Percentiles rank a stretch among this genome's conserved stretches.
Conservation (phyloP, 371 early-diverging fungal genomes). For the Mortierella sp. region DNA sequence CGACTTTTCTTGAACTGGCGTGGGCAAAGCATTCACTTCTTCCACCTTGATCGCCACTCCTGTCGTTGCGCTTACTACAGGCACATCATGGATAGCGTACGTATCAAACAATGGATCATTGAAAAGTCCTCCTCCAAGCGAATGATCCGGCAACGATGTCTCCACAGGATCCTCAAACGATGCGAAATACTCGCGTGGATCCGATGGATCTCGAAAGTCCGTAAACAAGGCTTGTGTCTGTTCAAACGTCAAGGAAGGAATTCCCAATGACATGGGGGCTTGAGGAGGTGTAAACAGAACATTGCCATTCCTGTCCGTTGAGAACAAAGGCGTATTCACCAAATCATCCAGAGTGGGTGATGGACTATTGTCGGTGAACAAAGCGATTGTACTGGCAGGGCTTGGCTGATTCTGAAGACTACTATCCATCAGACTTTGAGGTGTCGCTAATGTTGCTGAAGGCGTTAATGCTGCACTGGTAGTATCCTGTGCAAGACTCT, state of each 20-base stretch:
- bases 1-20: not conserved
- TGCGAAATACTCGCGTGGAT: slow-evolving; percentile 16
- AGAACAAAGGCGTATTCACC: slow-evolving; percentile 29
- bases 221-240: slow-evolving; percentile 24
- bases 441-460: no score
- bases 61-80: not conserved
- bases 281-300: slow-evolving; percentile 25
- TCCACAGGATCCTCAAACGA: slow-evolving; percentile 14
- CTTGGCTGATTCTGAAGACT: slow-evolving; percentile 1
- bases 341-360: slow-evolving; percentile 21
- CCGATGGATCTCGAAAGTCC: slow-evolving; percentile 23
- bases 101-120: slow-evolving; percentile 24
- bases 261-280: slow-evolving; percentile 12
- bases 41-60: not conserved
- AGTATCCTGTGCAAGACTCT: no score
- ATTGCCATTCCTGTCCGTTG: slow-evolving; percentile 24
- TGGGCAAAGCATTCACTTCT: not conserved
- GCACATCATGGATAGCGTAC: not conserved
- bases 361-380: slow-evolving; percentile 24
- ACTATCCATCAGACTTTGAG: no score
- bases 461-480: no score
- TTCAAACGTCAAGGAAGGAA: slow-evolving; percentile 13
- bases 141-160: slow-evolving; percentile 9
- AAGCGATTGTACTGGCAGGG: slow-evolving; percentile 14
- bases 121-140: slow-evolving; percentile 7